Percentiles rank a stretch among this genome's conserved stretches.
phyloP scores from a whole-genome alignment of 208 protist genomes.

The Angomonas ambiguus region DNA sequence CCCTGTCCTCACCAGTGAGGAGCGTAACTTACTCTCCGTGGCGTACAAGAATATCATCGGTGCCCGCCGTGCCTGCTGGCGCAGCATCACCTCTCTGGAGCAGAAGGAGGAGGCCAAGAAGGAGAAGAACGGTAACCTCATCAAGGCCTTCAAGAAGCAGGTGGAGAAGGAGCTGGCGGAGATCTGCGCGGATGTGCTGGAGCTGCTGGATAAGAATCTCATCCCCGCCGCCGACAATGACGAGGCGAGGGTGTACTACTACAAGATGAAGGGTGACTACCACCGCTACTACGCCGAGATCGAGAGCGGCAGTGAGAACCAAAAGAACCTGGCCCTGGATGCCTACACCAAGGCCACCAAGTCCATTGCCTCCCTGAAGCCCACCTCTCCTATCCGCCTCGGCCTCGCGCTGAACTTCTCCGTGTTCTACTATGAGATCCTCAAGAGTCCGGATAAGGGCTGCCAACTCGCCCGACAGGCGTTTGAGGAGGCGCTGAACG shows the following conservation, averaged over 20 bases:
- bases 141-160: constrained; percentile 94
- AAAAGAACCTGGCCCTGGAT: constrained; percentile 88
- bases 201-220: constrained; percentile 95
- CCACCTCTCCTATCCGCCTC: constrained; percentile 97
- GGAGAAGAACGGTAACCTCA: constrained; percentile 87
- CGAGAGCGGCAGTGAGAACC: constrained; percentile 67
- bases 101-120: constrained; percentile 93
- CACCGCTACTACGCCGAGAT: constrained; percentile 97
- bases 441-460: constrained; percentile 95
- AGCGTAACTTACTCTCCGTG: constrained; percentile 99
- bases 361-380: constrained; percentile 77
- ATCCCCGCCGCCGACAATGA: constrained; percentile 87
- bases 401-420: constrained; percentile 99
- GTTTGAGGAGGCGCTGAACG: constrained; percentile 96
- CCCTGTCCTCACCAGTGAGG: constrained; percentile 96
- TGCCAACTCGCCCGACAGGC: constrained; percentile 96
- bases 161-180: constrained; percentile 97
- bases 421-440: constrained; percentile 99
- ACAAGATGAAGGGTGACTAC: constrained; percentile 96
- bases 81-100: constrained; percentile 97
- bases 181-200: constrained; percentile 96
- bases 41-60: constrained; percentile 99
- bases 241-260: constrained; percentile 91
- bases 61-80: constrained; percentile 97
- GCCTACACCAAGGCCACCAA: constrained; percentile 87